Evolutionary conservation across 306 rosid species (phyloP).

Genomic region (Dryas octopetala): DNA sequence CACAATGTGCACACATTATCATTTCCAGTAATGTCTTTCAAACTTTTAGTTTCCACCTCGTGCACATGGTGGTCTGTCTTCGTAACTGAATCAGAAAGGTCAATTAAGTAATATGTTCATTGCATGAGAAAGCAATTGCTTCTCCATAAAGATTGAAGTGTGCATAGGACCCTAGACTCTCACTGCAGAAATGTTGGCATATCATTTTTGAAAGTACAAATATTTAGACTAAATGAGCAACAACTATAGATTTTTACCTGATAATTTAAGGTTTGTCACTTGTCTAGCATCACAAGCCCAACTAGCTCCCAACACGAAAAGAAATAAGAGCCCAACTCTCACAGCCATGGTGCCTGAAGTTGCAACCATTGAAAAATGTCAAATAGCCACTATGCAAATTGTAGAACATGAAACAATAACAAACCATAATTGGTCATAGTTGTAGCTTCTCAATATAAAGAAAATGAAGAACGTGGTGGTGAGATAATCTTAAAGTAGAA

Average conservation of each 20-base stretch:
- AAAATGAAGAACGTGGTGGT: not conserved
- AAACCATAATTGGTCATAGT: not conserved
- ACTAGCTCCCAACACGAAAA: constrained; percentile 50
- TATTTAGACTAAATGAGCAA: not conserved
- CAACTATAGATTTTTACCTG: constrained; percentile 12
- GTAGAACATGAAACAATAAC: not conserved
- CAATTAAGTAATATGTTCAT: not conserved
- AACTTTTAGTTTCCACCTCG: constrained; percentile 28
- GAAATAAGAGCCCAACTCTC: constrained; percentile 54
- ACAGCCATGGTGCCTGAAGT: constrained; percentile 52
- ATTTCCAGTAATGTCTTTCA: constrained; percentile 25
- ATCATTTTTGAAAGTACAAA: not conserved
- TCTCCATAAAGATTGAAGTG: not conserved
- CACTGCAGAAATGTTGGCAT: not conserved
- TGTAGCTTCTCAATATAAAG: not conserved
- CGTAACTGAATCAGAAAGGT: constrained; percentile 31
- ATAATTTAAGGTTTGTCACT: constrained; percentile 4
- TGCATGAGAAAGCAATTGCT: not conserved
- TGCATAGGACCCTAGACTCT: not conserved
- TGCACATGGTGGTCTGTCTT: constrained; percentile 31
- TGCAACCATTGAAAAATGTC: not conserved
- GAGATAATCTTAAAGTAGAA: not conserved
- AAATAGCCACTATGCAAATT: not conserved
- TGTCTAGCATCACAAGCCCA: constrained; percentile 60
- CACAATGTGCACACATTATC: constrained; percentile 66